These are phyloP conservation scores for Penicillium silybi DNA, from an alignment of 495 filamentous ascomycete genomes.

Conservation along the genomic window DNA sequence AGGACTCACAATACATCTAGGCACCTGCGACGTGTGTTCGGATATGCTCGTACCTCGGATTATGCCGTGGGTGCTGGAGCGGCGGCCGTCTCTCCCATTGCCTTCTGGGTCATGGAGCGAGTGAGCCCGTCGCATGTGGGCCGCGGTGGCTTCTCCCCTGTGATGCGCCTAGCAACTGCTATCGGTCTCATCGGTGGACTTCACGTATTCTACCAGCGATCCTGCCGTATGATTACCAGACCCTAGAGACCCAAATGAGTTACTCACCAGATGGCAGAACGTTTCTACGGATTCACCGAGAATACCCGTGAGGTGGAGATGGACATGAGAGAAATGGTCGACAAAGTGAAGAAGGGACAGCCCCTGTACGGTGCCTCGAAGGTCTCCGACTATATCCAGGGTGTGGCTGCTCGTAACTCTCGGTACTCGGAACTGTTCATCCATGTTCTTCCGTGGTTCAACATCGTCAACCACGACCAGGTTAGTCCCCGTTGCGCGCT, in stretches of 20 bases:
- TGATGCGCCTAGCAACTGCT: constrained; percentile 73
- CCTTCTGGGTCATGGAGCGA: constrained; percentile 75
- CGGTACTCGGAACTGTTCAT: constrained; percentile 80
- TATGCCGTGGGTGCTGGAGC: constrained; percentile 65
- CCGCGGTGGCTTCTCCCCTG: constrained; percentile 71
- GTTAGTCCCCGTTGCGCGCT: constrained; percentile 30
- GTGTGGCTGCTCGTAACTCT: constrained; percentile 87
- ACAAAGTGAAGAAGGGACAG: constrained; percentile 85
- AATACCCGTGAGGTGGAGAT: constrained; percentile 87
- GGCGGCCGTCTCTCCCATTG: constrained; percentile 62
- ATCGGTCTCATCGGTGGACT: constrained; percentile 73
- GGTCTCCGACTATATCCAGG: constrained; percentile 83
- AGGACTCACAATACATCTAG: constrained; percentile 45
- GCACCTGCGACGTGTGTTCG: constrained; percentile 81
- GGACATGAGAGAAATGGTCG: constrained; percentile 98
- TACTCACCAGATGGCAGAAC: constrained; percentile 37
- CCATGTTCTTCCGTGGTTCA: constrained; percentile 89
- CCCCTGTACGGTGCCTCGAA: constrained; percentile 82
- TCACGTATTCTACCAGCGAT: constrained; percentile 72
- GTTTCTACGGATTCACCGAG: constrained; percentile 92
- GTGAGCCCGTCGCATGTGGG: constrained; percentile 76
- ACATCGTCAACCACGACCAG: constrained; percentile 93
- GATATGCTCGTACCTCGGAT: constrained; percentile 81
- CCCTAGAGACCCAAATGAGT: neutral
- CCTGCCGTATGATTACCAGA: constrained; percentile 47